These are phyloP conservation scores for Oryza australiensis DNA, from an alignment of 176 grass and related monocot genomes.

Conservation along the genomic window DNA sequence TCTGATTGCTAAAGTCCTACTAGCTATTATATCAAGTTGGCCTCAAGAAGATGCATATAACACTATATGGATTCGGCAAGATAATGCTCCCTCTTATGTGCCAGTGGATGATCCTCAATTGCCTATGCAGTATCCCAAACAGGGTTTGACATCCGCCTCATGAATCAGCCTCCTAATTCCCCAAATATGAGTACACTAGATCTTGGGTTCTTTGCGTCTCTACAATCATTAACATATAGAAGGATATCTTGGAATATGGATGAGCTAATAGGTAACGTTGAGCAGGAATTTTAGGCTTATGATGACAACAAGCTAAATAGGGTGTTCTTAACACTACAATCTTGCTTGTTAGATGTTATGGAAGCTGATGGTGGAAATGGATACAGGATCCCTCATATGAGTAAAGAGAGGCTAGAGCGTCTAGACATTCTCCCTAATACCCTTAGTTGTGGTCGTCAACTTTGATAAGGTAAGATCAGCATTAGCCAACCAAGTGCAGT, in stretches of 20 bases:
- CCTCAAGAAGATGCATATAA: not conserved
- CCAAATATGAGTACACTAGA: too few species aligned
- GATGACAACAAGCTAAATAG: not conserved
- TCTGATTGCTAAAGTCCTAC: not conserved
- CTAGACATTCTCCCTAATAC: not conserved
- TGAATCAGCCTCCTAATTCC: not conserved
- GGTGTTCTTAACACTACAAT: not conserved
- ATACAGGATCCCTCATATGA: not conserved
- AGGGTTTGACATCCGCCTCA: not conserved
- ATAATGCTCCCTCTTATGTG: not conserved
- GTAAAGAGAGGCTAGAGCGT: not conserved
- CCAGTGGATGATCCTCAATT: too few species aligned
- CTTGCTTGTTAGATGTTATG: not conserved
- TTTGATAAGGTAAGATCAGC: too few species aligned
- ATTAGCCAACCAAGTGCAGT: too few species aligned
- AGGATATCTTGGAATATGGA: not conserved
- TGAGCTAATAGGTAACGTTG: too few species aligned
- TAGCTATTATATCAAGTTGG: not conserved
- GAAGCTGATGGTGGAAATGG: not conserved
- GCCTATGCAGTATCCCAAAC: too few species aligned
- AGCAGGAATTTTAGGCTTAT: not conserved
- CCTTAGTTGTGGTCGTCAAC: too few species aligned
- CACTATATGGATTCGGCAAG: not conserved
- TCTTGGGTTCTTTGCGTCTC: not conserved
- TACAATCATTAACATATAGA: not conserved